Base-by-base conservation (phyloP, 2,329 filamentous ascomycete species). In the Trichoderma arundinaceum region DNA sequence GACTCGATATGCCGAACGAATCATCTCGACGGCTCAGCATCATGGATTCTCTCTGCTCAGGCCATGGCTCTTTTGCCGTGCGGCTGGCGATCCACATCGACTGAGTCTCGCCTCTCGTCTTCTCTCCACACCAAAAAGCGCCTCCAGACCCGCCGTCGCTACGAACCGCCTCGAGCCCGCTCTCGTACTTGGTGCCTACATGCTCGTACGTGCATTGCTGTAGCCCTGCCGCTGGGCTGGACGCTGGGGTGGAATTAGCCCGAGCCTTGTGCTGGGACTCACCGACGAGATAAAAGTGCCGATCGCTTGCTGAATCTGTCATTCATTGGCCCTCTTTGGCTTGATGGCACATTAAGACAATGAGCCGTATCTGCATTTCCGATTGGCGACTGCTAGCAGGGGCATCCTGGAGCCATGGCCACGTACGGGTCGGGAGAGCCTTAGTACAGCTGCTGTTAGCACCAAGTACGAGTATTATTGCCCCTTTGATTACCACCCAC, bases 401-500 rank as follows among this genome's bases (percentile, higher is more conserved):
- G 54, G 12, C 7, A 59, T 43, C 41, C 52, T 52, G 38, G 65
- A 54, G 22, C 64, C 49, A 28, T 33, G 64, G 49, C 48, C 41
- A 60, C 53, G 38, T 54, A 46, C 17, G 56, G 22, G 46, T 32
- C 33, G 52, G 22, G 28, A 32, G 32, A 60, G 64, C 56, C 64
- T 60, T 41, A 52, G 32, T 19, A 22, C 33, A 48, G 57, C 32
- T 49, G 57, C 33, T 22, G 32, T 5, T 51, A 33, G 46, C 58
- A 62, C 48, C 28, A 53, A 52, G 8, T 38, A 38, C 6, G 5
- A 35, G 33, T 38, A 38, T 38, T 19, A 53, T 38, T 51, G 22
- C 59, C 43, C 52, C 52, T 66, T 66, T 64, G 60, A 66, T 64
- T 66, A n/a, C 59, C 51, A 46, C 49, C 59, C 65, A 57, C 46